A percentile compares a stretch with the other conserved stretches of the same genome.
phyloP scores from a whole-genome alignment of 768 basidiomycete genomes.

The Rhodotorula babjevae region DNA sequence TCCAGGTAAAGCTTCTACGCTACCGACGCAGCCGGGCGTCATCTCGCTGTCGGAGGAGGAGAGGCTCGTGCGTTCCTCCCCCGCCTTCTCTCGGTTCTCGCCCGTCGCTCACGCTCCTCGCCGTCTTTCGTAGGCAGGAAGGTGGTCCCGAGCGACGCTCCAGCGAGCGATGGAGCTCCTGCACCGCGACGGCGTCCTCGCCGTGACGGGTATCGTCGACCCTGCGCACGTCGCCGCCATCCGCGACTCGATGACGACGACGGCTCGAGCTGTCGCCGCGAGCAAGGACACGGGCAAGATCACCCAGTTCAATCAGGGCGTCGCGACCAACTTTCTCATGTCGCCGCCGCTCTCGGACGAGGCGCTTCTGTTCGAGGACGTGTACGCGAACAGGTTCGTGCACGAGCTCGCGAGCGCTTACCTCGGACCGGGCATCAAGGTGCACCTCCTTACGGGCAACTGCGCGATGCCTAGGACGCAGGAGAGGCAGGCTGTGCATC shows the following conservation, averaged over 20 bases:
- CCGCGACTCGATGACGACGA: neutral
- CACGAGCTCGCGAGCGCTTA: neutral
- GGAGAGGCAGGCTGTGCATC: constrained; percentile 12
- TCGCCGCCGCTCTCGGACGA: constrained; percentile 1
- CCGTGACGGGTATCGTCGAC: neutral
- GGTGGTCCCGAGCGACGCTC: neutral
- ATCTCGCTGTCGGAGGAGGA: too few relatives aligned
- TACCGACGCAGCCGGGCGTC: too few relatives aligned
- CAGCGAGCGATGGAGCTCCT: neutral
- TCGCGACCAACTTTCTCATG: constrained; percentile 11
- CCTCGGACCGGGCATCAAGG: constrained; percentile 3
- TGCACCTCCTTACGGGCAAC: constrained; percentile 19
- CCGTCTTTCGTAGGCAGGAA: neutral
- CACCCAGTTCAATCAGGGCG: neutral
- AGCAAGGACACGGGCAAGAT: neutral
- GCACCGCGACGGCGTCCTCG: neutral
- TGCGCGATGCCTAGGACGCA: constrained; percentile 10
- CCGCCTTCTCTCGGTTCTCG: too few relatives aligned
- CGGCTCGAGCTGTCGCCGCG: neutral
- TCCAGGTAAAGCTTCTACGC: too few relatives aligned
- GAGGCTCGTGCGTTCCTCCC: too few relatives aligned
- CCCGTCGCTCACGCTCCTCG: too few relatives aligned
- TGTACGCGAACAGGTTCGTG: constrained; percentile 13
- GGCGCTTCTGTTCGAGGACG: neutral
- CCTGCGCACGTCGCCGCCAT: neutral